Evolutionary conservation across 208 protist genomes (phyloP), one percentile per base, ranked within the genome.

Genomic region (Strigomonas galati): DNA sequence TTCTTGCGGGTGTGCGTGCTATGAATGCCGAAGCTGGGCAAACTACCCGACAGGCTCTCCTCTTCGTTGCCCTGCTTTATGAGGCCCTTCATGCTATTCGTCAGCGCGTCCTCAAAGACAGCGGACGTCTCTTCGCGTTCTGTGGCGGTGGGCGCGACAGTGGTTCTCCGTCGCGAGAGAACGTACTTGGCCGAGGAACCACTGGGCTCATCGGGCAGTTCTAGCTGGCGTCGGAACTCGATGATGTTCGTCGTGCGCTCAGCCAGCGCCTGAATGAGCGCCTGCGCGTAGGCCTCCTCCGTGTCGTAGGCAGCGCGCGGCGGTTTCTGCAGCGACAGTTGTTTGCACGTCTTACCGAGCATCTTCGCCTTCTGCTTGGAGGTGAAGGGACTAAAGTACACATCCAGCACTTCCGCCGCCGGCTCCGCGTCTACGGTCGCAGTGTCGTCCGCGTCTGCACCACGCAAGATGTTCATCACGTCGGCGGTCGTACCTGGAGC

Each of bases 341-440:
- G 57, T 54, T 79, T 74, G 49, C 71, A 70, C 23, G 69, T 51
- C 57, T 65, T 62, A 23, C 32, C 48, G 37, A 80, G 66, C 26
- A 69, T 49, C 55, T 80, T 80, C 24, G 70, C 69, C 35, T 80
- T 74, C 52, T 66, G 53, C 9, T 46, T 14, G 4, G 19, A 21
- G n/a, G 64, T 56, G 65, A 70, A 72, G 30, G 69, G 44, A 58
- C 69, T 71, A 40, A 75, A 79, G 61, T 74, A 71, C 37, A 79
- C 65, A 46, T 69, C 65, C 56, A 79, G 61, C 31, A 75, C 61
- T n/a, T 74, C 64, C 35, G 37, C 40, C 27, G 67, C 44, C 2
- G 62, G 55, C 14, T 44, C 46, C 43, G 44, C 6, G 26, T 31
- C 44, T 30, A 24, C 28, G 10, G 43, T 17, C 10, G 10, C 17